Base-by-base conservation (phyloP, 345 rosid species). In the Murraya paniculata region DNA sequence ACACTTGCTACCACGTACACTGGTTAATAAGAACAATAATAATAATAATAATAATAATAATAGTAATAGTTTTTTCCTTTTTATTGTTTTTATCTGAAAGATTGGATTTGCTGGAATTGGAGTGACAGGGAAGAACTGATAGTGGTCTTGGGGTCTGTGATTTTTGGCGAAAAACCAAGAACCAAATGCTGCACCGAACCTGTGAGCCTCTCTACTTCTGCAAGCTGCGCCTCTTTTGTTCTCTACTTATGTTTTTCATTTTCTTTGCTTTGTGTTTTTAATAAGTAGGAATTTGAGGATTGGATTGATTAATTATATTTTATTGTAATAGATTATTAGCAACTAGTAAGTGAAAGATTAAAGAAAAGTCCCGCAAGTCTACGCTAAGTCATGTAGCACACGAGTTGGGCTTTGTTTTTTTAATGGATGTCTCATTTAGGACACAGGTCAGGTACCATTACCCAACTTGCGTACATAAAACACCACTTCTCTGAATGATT, bases 131-230 rank as follows among this genome's bases (percentile, higher is more conserved):
- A 56, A 59, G 64, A 58, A 79, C 66, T 71, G 61, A 55, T 7
- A 77, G 83, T 66, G 82, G 85, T 55, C 31, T 81, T 73, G 68
- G 82, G 75, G 81, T 59, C 68, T 65, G 85, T 82, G 81, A 79
- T 68, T 72, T 80, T 75, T 71, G 74, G 80, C 70, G 4, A 66
- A 64, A 74, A 58, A 33, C 38, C 69, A 70, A 80, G 38, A 19
- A 2, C 28, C 31, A 45, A 16, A 45, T 27, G 74, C 35, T 53
- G 50, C 25, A 55, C 66, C 39, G 24, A n/a, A 30, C 16, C 36
- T 66, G 82, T 48, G 69, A 64, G 72, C 75, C 66, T 73, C 13
- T 21, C 25, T 55, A 33, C 68, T 9, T 7, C 19, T 28, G 35
- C 36, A 21, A 5, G 5, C 24, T n/a, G 71, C 59, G 77, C 7